Percentiles rank a stretch among this genome's conserved stretches.
Conservation (phyloP, 768 basidiomycete genomes). For the Termitomyces sp. region DNA sequence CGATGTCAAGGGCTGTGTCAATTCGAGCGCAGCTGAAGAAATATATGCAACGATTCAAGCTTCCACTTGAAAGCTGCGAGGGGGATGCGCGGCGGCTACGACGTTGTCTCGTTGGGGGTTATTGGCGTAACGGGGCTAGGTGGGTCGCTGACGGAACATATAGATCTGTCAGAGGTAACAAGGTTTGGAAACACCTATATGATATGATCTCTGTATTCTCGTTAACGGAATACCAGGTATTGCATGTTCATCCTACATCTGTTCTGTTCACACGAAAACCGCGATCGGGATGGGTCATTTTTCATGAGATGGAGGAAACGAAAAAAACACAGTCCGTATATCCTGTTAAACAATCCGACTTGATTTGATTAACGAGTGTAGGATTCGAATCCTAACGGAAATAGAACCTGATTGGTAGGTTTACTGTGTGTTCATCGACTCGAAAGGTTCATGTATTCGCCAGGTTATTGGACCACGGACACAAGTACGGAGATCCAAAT, state of each 20-base stretch:
- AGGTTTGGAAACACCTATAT: conserved; percentile 43
- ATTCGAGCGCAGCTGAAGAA: conserved; percentile 94
- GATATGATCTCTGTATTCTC: neutral
- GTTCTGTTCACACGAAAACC: conserved; percentile 93
- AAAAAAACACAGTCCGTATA: conserved; percentile 82
- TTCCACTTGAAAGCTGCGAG: conserved; percentile 83
- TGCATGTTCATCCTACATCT: conserved; percentile 92
- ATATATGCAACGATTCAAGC: conserved; percentile 87
- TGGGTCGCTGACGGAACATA: conserved; percentile 95
- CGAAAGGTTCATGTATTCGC: neutral
- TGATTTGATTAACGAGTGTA: conserved; percentile 29
- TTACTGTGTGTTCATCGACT: neutral
- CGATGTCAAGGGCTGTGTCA: conserved; percentile 90
- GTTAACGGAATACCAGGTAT: conserved; percentile 43
- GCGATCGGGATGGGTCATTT: conserved; percentile 89
- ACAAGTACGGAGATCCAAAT: conserved; percentile 22
- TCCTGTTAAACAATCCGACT: neutral
- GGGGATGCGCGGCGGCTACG: conserved; percentile 82
- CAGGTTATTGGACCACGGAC: conserved; percentile 37
- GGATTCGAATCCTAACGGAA: conserved; percentile 91
- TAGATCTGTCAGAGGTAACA: conserved; percentile 81
- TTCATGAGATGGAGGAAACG: conserved; percentile 95
- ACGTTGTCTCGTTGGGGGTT: conserved; percentile 89
- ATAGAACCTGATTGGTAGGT: conserved; percentile 90
- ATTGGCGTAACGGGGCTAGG: conserved; percentile 91